Percentiles rank a stretch among this genome's conserved stretches.
Conservation (phyloP, 1,284 basidiomycete genomes). For the Bondarzewia mesenterica region DNA sequence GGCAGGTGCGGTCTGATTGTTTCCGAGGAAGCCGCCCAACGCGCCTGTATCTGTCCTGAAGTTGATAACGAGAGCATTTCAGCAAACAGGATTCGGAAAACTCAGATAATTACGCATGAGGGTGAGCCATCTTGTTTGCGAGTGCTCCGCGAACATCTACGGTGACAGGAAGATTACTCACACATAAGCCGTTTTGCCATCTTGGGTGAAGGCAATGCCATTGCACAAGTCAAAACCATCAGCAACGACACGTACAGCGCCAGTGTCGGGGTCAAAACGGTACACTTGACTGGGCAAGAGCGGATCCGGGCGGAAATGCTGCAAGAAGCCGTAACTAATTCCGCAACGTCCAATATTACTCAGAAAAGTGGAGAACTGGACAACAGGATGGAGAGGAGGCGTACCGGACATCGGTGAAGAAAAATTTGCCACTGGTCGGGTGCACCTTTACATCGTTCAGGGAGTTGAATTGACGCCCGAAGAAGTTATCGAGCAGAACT, state of each 20-base stretch:
- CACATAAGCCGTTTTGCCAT: constrained; percentile 9
- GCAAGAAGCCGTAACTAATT: constrained; percentile 54
- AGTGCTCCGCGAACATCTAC: too few relatives aligned
- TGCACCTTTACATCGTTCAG: constrained; percentile 75
- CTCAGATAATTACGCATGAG: too few relatives aligned
- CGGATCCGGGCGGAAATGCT: constrained; percentile 43
- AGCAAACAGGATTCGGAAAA: too few relatives aligned
- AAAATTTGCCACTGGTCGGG: constrained; percentile 51
- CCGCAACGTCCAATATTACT: too few relatives aligned
- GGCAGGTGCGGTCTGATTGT: constrained; percentile 54
- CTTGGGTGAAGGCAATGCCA: constrained; percentile 8
- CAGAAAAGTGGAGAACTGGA: too few relatives aligned
- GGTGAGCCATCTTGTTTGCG: too few relatives aligned
- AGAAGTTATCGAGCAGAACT: constrained; percentile 31
- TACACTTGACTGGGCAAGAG: constrained; percentile 9
- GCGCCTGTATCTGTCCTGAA: constrained; percentile 50
- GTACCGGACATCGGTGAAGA: constrained; percentile 70
- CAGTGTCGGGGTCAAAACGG: constrained; percentile 3
- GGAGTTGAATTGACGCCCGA: constrained; percentile 75
- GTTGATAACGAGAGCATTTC: background rate
- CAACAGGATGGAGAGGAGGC: too few relatives aligned
- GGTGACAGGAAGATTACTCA: too few relatives aligned
- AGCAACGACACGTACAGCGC: constrained; percentile 7
- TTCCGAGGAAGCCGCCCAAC: constrained; percentile 39
- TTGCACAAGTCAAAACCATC: constrained; percentile 6